Base-by-base conservation (phyloP, 2,329 filamentous ascomycete species). In the Hypoxylon sp. region DNA sequence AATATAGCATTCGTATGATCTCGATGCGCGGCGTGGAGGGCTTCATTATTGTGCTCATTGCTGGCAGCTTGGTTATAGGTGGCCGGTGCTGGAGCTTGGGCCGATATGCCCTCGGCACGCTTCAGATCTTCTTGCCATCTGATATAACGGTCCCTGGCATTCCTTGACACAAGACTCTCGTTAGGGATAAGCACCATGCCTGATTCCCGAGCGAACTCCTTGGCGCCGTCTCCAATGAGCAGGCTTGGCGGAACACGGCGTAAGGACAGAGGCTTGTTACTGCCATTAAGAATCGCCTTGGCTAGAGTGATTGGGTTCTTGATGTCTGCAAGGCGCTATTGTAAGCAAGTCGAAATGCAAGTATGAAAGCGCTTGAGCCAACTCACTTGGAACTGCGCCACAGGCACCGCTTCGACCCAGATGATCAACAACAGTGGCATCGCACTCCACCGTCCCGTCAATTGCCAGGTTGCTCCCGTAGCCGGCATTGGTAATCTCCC, bases 391-490 rank as follows among this genome's bases (percentile, higher is more conserved):
- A 38, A 95, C 91, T 38, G 95, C 94, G 65, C 95, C 96, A 65
- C 92, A 96, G 37, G 92, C 95, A 65, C 95, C 95, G 73, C 94
- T 98, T 63, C 92, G 87, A 37, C 96, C 95, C 47, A 88, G 79
- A 72, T 98, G 90, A 70, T 99, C 93, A 35, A 99, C 90, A 50
- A 99, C 85, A 0, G 92, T 93, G 52, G 95, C 95, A 78, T 99
- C 95, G 67, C 93, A 96, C 74, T 99, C 95, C 10, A 98, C 95
- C 1, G 87, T 85, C 1, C 95, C 95, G 66, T 97, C 89, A 62
- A 96, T 90, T 40, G 91, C 88, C 20, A 99, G 79, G 69, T 99
- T 99, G 76, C 95, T 99, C 42, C 96, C 95, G 72, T 90, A 98
- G 0, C 95, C 95, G 31, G 94, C 91, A 73, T 99, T 99, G 29